These are phyloP conservation scores for Herpetospermum pedunculosum DNA, from an alignment of 306 rosid species.

Conservation along the genomic window DNA sequence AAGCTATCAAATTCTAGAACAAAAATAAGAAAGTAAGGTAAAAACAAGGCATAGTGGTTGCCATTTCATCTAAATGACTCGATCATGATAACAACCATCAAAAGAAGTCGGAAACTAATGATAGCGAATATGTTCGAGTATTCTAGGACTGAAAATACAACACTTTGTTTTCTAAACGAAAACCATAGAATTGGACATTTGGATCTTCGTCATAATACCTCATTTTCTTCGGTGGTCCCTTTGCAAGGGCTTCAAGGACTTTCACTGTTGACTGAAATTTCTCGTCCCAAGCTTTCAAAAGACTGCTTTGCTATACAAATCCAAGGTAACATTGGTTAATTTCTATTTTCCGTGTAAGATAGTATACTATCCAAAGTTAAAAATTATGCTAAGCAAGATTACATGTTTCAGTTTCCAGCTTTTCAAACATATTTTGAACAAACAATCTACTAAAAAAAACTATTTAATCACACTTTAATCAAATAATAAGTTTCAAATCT, in stretches of 20 bases:
- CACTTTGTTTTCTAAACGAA: background rate
- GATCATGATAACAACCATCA: background rate
- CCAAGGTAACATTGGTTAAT: constrained; percentile 21
- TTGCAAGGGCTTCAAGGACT: constrained; percentile 73
- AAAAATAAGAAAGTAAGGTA: background rate
- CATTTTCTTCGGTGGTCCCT: constrained; percentile 68
- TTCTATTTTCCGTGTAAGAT: constrained; percentile 8
- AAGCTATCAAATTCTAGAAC: background rate
- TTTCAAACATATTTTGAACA: no score
- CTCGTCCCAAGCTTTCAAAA: constrained; percentile 69
- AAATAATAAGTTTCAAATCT: no score
- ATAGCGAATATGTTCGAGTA: background rate
- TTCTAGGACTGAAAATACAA: constrained; percentile 11
- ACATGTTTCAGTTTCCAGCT: constrained; percentile 70
- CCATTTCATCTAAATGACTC: background rate
- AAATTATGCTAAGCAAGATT: constrained; percentile 10
- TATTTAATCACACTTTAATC: no score
- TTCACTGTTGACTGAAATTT: constrained; percentile 57
- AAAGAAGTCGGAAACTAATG: constrained; percentile 9
- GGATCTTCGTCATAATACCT: constrained; percentile 32
- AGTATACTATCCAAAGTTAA: no score
- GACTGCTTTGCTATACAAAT: constrained; percentile 55
- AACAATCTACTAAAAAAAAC: no score
- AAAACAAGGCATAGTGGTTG: background rate
- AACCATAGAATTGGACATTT: constrained; percentile 14